Base-by-base conservation (phyloP, 73 alveolate species). In the Tetrahymena thermophila region DNA sequence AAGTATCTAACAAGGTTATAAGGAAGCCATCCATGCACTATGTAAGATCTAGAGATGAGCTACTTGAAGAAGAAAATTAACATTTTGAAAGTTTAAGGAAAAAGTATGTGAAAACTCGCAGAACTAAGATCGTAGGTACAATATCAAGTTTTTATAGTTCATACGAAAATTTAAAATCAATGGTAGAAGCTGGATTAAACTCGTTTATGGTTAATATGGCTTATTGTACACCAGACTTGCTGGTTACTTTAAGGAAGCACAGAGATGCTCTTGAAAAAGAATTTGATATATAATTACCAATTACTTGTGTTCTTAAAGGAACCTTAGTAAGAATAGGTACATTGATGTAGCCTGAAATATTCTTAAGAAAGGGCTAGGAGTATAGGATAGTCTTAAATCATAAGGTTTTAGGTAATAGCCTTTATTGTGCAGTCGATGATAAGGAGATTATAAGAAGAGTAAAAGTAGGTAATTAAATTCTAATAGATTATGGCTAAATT, bases 51-150 rank as follows among this genome's bases (percentile, higher is more conserved):
- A n/a, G 89, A 28, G 89, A 71, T 19, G 89, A 71, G 31, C 42
- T 71, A 16, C 89, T 71, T 23, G 89, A 71, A 71, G 89, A 71
- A 71, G 89, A 71, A n/a, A 71, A 71, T 31, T n/a, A 71, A n/a
- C 89, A 71, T 71, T 71, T 71, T 31, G 89, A 71, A 31, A 71
- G 11, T 31, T 71, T 71, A 31, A 71, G 42, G 37, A 71, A 71
- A 31, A 71, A 71, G 37, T 71, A 71, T 71, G 89, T 71, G 40
- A 71, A 71, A 31, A 28, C 89, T 28, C 89, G 95, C 35, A 34
- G 95, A 93, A 93, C 95, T 34, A 93, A 93, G 93, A 93, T 93
- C 10, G 83, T 93, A 34, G 95, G 89, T 1, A 93, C 95, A n/a
- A 93, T 93, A 93, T 50, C 89, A 16, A 57, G 83, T 43, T 42